Base-by-base conservation (phyloP, 108 stramenopile genomes). In the Pseudonitzschia multiseries region DNA sequence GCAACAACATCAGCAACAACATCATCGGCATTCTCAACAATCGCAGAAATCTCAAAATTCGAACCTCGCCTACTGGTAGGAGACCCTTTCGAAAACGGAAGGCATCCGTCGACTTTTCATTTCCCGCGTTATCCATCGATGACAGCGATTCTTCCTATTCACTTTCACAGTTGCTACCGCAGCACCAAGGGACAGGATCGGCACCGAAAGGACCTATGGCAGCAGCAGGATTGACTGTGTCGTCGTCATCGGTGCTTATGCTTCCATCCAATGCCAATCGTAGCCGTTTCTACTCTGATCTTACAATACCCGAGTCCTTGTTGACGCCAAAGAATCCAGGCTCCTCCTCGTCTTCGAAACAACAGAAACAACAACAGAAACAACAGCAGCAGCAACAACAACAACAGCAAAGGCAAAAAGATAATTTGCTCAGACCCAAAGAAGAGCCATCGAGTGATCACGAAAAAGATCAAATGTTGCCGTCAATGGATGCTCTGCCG, bases 1-100 rank as follows among this genome's bases (percentile, higher is more conserved):
- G 28, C 17, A 20, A 13, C n/a, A 29, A 32, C 67, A 13, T 12
- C 46, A 48, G 60, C 21, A 71, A 59, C 42, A 71, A 71, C 36
- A 71, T 20, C 57, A 60, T 32, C 70, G 57, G 41, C 36, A 65
- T 33, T 65, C 12, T 40, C 36, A 65, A 65, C 15, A 43, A 17
- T 18, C 46, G 27, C 27, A 52, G 46, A 14, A 48, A 18, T 10
- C 46, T 48, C 46, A 48, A 48, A 48, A 2, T 15, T 13, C 52
- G 28, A 22, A 67, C 32, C 14, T 67, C 74, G 21, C 70, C 74
- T 4, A 31, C 69, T 14, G 61, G 65, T 0, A 28, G 79, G 36
- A 32, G 73, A 52, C 79, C 79, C 14, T 70, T 73, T 65, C 54
- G 77, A 50, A 78, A 78, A 72, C 77, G 77, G 46, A 71, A 70